Evolutionary conservation across 1,284 basidiomycete genomes (phyloP).

Genomic region (Puccinia triticina): DNA sequence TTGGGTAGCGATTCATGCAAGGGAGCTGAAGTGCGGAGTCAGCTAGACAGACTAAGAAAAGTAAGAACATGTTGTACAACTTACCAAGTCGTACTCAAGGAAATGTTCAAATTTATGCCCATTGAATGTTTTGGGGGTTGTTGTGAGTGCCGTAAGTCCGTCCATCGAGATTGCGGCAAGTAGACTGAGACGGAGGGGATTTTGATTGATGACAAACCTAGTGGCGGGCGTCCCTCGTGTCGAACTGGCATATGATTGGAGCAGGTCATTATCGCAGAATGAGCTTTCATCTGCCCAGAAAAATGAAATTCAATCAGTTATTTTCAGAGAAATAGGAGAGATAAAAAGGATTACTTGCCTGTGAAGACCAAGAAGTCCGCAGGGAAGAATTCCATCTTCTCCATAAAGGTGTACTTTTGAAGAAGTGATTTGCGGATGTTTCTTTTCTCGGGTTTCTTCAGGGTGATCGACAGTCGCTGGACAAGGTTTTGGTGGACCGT

Average conservation of each 20-base stretch:
- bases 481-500: too few species aligned
- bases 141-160: not conserved
- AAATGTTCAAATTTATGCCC: not conserved
- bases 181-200: too few species aligned
- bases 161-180: conserved; percentile 1
- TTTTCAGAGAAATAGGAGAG: not conserved
- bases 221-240: not conserved
- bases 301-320: not conserved
- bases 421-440: too few species aligned
- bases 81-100: not conserved
- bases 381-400: too few species aligned
- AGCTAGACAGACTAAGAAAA: not conserved
- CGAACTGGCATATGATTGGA: not conserved
- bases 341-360: not conserved
- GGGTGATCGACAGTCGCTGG: too few species aligned
- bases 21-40: too few species aligned
- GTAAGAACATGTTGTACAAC: not conserved
- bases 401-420: too few species aligned
- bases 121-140: not conserved
- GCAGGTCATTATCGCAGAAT: not conserved
- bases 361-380: not conserved
- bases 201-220: not conserved
- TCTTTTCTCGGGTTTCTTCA: too few species aligned
- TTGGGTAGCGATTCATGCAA: too few species aligned
- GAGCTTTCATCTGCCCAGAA: not conserved